phyloP scores from a whole-genome alignment of 768 basidiomycete genomes.

The Dacryopinax primogenitus region DNA sequence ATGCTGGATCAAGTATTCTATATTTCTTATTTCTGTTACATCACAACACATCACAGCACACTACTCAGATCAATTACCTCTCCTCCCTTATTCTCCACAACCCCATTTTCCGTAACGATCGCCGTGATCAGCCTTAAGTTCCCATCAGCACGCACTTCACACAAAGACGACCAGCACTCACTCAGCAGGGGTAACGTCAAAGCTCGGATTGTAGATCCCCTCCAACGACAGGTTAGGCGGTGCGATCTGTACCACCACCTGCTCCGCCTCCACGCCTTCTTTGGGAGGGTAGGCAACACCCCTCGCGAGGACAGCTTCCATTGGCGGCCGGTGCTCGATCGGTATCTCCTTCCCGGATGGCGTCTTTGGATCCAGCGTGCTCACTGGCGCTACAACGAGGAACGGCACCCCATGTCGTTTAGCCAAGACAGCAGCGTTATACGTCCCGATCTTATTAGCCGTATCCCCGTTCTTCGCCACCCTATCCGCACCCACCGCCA shows the following conservation, averaged over 20 bases:
- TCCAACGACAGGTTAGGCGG: constrained; percentile 42
- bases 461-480: constrained; percentile 92
- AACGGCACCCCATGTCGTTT: constrained; percentile 79
- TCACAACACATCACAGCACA: constrained; percentile 32
- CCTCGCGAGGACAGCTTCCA: constrained; percentile 81
- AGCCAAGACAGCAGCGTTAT: constrained; percentile 88
- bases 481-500: constrained; percentile 83
- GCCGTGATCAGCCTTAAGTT: constrained; percentile 57
- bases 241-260: constrained; percentile 74
- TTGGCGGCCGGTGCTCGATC: constrained; percentile 78
- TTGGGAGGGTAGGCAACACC: constrained; percentile 56
- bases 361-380: constrained; percentile 77
- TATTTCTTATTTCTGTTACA: too few species aligned
- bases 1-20: too few species aligned
- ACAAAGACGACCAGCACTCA: not conserved
- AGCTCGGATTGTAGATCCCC: constrained; percentile 82
- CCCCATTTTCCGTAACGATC: constrained; percentile 90
- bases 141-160: not conserved
- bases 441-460: constrained; percentile 96
- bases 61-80: constrained; percentile 48
- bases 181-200: constrained; percentile 90
- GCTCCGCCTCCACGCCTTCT: constrained; percentile 38
- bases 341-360: constrained; percentile 65
- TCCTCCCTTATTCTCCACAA: constrained; percentile 58
- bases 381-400: constrained; percentile 84